Conservation (phyloP, 371 early-diverging fungal species). For the Syncephalastrum sp. region DNA sequence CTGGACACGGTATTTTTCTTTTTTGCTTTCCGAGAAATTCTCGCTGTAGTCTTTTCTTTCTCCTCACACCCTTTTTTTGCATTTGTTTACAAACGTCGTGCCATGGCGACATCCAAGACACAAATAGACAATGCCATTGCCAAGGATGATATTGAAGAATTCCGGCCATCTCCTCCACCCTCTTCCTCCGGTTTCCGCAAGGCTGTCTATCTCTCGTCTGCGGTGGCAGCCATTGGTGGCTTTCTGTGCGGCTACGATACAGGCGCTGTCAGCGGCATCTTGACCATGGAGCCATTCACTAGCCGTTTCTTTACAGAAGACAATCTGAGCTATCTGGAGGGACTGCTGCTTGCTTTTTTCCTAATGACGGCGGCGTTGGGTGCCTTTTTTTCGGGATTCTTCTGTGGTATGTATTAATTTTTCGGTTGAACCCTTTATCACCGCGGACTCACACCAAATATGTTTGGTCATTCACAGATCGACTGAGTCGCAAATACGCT, state of each 20-base stretch:
- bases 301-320: conserved; percentile 17
- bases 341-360: conserved; percentile 36
- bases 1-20: no score
- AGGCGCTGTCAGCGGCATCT: conserved; percentile 27
- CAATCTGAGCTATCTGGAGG: conserved; percentile 21
- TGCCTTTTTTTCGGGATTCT: conserved; percentile 36
- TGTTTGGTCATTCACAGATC: conserved; percentile 21
- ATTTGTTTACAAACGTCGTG: no score
- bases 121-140: no score
- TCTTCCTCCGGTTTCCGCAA: conserved; percentile 18
- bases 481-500: conserved; percentile 38
- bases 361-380: conserved; percentile 48
- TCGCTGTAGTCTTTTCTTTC: no score
- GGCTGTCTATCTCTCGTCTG: conserved; percentile 24
- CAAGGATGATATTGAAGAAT: no score
- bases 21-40: no score
- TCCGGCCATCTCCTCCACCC: neutral
- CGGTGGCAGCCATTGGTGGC: conserved; percentile 30
- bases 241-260: conserved; percentile 44
- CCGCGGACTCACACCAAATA: conserved; percentile 1
- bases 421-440: neutral
- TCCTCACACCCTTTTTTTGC: no score
- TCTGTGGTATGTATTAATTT: conserved; percentile 33
- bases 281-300: conserved; percentile 20
- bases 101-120: no score